Evolutionary conservation across 495 filamentous ascomycete species (phyloP).

Genomic region (Aspergillus conjunctus): DNA sequence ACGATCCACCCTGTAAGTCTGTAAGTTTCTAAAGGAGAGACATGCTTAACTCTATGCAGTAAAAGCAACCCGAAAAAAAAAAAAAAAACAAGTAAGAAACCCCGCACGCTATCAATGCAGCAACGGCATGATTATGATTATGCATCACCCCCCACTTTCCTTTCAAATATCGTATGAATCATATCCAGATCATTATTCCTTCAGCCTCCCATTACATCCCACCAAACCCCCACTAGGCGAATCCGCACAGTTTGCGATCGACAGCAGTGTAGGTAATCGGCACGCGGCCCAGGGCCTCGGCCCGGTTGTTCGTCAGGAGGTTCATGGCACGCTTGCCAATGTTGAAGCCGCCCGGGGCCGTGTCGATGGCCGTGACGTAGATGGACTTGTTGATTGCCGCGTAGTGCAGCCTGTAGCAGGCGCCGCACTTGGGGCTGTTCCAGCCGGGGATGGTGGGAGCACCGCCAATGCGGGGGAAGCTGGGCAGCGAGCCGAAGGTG

Average conservation of each 20-base stretch:
- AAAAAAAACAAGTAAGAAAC: too few species aligned
- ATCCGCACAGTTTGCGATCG: slow-evolving; percentile 21
- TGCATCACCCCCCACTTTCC: too few species aligned
- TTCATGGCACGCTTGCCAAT: slow-evolving; percentile 68
- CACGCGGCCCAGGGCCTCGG: slow-evolving; percentile 56
- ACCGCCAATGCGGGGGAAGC: slow-evolving; percentile 64
- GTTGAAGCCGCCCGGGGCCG: slow-evolving; percentile 61
- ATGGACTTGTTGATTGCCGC: slow-evolving; percentile 51
- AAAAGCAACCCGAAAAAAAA: too few species aligned
- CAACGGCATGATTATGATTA: too few species aligned
- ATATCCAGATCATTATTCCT: neutral
- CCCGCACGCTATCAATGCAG: too few species aligned
- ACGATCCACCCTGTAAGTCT: too few species aligned
- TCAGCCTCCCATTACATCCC: neutral
- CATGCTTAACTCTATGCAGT: too few species aligned
- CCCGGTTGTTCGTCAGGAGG: slow-evolving; percentile 60
- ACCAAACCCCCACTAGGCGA: neutral
- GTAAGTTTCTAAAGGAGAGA: too few species aligned
- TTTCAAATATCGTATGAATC: slow-evolving; percentile 4
- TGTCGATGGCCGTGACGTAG: slow-evolving; percentile 69
- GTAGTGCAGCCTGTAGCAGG: slow-evolving; percentile 68
- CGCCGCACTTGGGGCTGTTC: slow-evolving; percentile 64
- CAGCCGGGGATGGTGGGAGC: slow-evolving; percentile 58
- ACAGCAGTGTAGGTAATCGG: slow-evolving; percentile 52
- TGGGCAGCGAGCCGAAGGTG: slow-evolving; percentile 57